Evolutionary conservation across 2,329 filamentous ascomycete genomes (phyloP).

Genomic region (Kalmusia sp.): DNA sequence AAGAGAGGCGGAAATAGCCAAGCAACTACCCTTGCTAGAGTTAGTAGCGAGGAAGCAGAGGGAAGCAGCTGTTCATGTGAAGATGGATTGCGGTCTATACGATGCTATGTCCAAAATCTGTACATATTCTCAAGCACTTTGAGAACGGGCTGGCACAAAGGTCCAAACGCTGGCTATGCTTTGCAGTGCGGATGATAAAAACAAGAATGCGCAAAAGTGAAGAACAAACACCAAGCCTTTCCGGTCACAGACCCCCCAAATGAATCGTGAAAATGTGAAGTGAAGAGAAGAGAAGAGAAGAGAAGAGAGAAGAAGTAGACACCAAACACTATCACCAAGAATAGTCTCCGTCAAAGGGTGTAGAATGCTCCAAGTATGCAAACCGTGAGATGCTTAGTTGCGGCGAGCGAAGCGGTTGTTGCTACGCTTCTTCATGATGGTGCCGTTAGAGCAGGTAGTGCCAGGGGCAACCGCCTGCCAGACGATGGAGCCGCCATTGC

Average conservation of each 20-base stretch:
- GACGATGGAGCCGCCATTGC: conserved; percentile 50
- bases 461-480: conserved; percentile 53
- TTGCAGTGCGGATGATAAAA: not conserved
- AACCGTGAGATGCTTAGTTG: conserved; percentile 1
- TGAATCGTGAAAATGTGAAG: conserved; percentile 1
- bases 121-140: conserved; percentile 15
- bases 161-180: conserved; percentile 4
- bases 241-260: conserved; percentile 11
- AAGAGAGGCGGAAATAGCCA: not conserved
- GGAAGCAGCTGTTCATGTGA: not conserved
- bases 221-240: conserved; percentile 4
- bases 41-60: no score
- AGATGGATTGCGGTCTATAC: no score
- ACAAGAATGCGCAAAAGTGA: conserved; percentile 1
- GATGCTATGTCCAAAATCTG: not conserved
- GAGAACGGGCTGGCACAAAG: conserved; percentile 2
- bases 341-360: conserved; percentile 4
- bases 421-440: conserved; percentile 44
- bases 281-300: conserved; percentile 10
- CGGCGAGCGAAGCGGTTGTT: conserved; percentile 26
- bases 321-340: conserved; percentile 8
- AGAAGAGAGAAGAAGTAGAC: conserved; percentile 12
- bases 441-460: conserved; percentile 52
- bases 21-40: no score
- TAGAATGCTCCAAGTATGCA: not conserved